Base-by-base conservation (phyloP, 768 basidiomycete species). In the Russula ochroleuca region DNA sequence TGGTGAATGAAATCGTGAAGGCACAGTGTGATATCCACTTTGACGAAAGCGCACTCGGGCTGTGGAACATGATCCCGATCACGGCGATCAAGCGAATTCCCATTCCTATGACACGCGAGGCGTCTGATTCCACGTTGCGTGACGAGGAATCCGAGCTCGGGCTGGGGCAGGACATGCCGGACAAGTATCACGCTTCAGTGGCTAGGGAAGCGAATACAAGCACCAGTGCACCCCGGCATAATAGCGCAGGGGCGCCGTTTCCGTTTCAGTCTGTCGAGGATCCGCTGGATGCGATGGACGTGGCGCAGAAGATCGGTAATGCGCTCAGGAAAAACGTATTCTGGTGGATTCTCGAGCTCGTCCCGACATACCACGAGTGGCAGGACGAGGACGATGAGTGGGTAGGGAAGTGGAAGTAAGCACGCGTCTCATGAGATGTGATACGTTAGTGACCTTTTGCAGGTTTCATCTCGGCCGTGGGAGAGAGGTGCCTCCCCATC, bases 291-390 rank as follows among this genome's bases (percentile, higher is more conserved):
- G 41, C 19, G n/a, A 13, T 40, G 10, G 74, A 78, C 58, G 78
- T 77, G 19, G 47, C 82, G 21, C 73, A 83, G 69, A 82, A 80
- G 1, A 68, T 86, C 4, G 75, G 84, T 66, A 86, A 90, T 68
- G 63, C 76, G 62, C 73, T 92, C 52, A 72, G 76, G 72, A 51
- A 54, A 5, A 72, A 74, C 23, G 71, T 70, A 23, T 8, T 77
- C 1, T 92, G 90, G 90, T 87, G 86, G 87, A 38, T 87, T 17
- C 72, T 90, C 41, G 90, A 92, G 74, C 73, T 88, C 41, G 37
- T 90, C 0, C 90, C 87, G 25, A 71, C 81, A 55, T 72, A 70
- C 47, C 81, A 78, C 67, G 71, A 76, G 33, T 86, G 80, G 78
- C 87, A 90, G 70, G 83, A 88, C 65, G 69, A 66, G 0, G 54